Percentiles rank a stretch among this genome's conserved stretches.
phyloP scores from a whole-genome alignment of 1,284 basidiomycete genomes.

The Microbotryomycetes sp. region DNA sequence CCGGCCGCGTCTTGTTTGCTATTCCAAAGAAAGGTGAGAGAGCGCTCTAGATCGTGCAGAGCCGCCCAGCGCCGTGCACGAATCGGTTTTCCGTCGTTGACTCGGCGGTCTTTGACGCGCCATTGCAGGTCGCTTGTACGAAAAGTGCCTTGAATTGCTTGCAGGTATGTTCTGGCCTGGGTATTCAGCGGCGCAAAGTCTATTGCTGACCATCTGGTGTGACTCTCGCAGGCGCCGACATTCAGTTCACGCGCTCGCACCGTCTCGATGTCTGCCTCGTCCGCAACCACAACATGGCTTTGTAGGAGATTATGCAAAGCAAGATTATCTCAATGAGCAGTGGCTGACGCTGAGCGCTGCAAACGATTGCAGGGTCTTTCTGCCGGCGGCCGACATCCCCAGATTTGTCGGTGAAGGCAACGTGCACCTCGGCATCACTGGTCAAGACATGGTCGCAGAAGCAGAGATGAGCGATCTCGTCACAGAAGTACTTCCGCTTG shows the following conservation, averaged over 20 bases:
- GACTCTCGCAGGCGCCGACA: conserved; percentile 68
- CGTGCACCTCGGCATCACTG: conserved; percentile 83
- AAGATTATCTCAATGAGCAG: background rate
- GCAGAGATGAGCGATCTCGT: conserved; percentile 68
- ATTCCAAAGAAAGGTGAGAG: conserved; percentile 90
- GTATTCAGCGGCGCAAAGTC: too few relatives aligned
- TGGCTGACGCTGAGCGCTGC: background rate
- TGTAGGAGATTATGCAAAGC: conserved; percentile 50
- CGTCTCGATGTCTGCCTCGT: conserved; percentile 87
- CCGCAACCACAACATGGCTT: conserved; percentile 84
- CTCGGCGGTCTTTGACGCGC: background rate
- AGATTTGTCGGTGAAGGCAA: conserved; percentile 98
- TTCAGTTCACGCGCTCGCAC: conserved; percentile 85
- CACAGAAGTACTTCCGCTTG: conserved; percentile 73
- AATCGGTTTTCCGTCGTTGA: conserved; percentile 1
- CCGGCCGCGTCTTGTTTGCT: conserved; percentile 78
- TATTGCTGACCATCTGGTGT: too few relatives aligned
- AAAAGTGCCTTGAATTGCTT: conserved; percentile 82
- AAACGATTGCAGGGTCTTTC: conserved; percentile 76
- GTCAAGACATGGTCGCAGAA: conserved; percentile 95
- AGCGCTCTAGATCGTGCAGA: background rate
- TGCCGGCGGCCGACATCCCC: conserved; percentile 94
- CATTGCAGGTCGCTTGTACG: conserved; percentile 69
- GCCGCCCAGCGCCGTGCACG: background rate
- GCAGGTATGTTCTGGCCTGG: conserved; percentile 50